Evolutionary conservation across 1,284 basidiomycete genomes (phyloP), one percentile per base, ranked within the genome.

Genomic region (Leccinum pseudoinsigne): DNA sequence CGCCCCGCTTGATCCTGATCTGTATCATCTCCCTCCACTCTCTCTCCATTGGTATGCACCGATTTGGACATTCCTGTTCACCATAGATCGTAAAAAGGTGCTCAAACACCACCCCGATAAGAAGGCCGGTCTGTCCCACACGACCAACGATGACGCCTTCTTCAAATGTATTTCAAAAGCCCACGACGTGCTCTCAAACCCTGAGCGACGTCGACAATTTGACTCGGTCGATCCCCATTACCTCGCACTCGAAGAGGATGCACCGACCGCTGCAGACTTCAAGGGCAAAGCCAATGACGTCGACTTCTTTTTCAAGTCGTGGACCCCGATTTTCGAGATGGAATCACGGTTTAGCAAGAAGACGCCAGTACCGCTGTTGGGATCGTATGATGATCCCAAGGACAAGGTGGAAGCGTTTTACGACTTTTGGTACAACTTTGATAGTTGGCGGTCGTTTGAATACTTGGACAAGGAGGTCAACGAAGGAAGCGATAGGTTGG

Each of bases 111-210:
- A 99, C 79, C 97, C 97, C 1, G 97, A 99, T 82, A 99, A 99
- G 82, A 99, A 99, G 78, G 96, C 94, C 12, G 87, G 87, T 55
- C 76, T 81, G 18, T 81, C 85, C 2, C 88, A 88, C 67, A 84
- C 87, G 63, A 84, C 86, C 61, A 98, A 98, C 81, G 96, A 98
- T 79, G 97, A 99, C 75, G 89, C 90, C 4, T 99, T 99, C 85
- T 99, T 99, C 93, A 99, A 99, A 81, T 99, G 97, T 76, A 98
- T 99, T 71, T 90, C 94, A 80, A 99, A 99, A 79, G 95, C 96
- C 21, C 88, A 92, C 79, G 97, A 99, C 72, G 89, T 95, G 53
- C 88, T 99, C 59, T 92, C 89, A 63, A 86, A 97, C 79, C 77
- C 87, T 18, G 95, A 98, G 74, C 90, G 89, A 72, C 89, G 95